A percentile compares a stretch with the other conserved stretches of the same genome.
Evolutionary conservation across 352 stramenopile genomes (phyloP).

Genomic region (Pythium brassicae): DNA sequence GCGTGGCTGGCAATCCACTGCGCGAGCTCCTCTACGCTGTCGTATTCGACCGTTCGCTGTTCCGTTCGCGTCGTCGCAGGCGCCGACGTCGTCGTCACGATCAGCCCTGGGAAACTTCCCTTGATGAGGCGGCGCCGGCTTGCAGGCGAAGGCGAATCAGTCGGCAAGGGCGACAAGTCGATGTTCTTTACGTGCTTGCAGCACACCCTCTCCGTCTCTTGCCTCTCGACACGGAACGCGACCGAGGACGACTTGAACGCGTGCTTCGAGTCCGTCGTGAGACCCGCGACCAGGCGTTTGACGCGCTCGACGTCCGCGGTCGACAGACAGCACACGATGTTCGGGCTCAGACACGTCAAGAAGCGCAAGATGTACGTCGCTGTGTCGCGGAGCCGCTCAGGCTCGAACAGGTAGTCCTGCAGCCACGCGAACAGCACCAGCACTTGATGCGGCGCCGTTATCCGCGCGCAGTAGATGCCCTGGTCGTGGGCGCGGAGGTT

Average conservation of each 20-base stretch:
- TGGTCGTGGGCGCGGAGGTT: constrained; percentile 34
- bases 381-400: constrained; percentile 38
- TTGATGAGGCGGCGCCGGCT: constrained; percentile 23
- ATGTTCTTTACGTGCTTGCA: constrained; percentile 5
- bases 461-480: constrained; percentile 46
- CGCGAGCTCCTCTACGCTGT: constrained; percentile 16
- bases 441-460: not conserved
- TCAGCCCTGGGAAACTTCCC: constrained; percentile 30
- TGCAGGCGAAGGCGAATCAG: not conserved
- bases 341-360: constrained; percentile 7
- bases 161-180: not conserved
- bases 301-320: not conserved
- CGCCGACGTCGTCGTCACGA: constrained; percentile 23
- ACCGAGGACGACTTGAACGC: constrained; percentile 13
- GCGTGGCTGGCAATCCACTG: constrained; percentile 20
- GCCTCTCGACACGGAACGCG: constrained; percentile 10
- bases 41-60: constrained; percentile 5
- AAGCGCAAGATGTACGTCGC: constrained; percentile 70
- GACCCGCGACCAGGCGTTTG: not conserved
- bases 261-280: not conserved
- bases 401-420: constrained; percentile 32
- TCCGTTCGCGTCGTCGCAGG: constrained; percentile 22
- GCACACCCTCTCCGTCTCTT: constrained; percentile 8
- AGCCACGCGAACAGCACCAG: constrained; percentile 66
- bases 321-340: constrained; percentile 10